Base-by-base conservation (phyloP, 257 asterid genomes). In the Avicennia marina region DNA sequence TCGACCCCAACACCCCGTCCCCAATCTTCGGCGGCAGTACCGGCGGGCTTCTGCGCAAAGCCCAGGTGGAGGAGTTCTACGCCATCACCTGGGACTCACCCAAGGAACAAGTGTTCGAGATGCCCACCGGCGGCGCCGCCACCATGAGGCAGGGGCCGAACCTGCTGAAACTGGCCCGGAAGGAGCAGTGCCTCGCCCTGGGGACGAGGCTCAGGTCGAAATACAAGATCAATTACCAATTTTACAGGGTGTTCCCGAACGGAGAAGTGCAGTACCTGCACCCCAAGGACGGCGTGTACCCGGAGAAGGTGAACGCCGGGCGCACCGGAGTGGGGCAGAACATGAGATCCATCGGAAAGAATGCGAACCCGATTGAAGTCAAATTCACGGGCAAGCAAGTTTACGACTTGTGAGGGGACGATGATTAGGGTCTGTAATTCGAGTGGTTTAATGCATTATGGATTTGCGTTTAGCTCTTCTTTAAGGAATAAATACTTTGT, bases 91-190 rank as follows among this genome's bases (percentile, higher is more conserved):
- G 98, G 98, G 94, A 83, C 0, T 90, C 98, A 0, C 94, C 98
- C 0, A 87, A 87, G 67, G 98, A 90, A 54, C 96, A 90, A 44
- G 84, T 87, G n/a, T 90, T 90, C 51, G 98, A 90, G 74, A 90
- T 87, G 98, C 95, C 96, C 1, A 90, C 96, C 0, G 96, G 98
- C 44, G 98, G 98, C 29, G 98, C 98, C 7, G 98, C 98, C 21
- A 90, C 78, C 65, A 90, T 90, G 98, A 65, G 96, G 29, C 59
- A 85, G 72, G 98, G 98, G 1, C 94, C 95, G 18, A 90, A 90
- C 32, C 63, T 90, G 75, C 64, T 90, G 67, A 90, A 90, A 38
- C 44, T 90, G 78, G 86, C 98, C 4, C 75, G 95, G 57, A 90
- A 90, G 76, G 98, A 90, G 61, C 98, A 87, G 79, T 90, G 98